Base-by-base conservation (phyloP, 495 filamentous ascomycete species). In the Penicillium bovifimosum region DNA sequence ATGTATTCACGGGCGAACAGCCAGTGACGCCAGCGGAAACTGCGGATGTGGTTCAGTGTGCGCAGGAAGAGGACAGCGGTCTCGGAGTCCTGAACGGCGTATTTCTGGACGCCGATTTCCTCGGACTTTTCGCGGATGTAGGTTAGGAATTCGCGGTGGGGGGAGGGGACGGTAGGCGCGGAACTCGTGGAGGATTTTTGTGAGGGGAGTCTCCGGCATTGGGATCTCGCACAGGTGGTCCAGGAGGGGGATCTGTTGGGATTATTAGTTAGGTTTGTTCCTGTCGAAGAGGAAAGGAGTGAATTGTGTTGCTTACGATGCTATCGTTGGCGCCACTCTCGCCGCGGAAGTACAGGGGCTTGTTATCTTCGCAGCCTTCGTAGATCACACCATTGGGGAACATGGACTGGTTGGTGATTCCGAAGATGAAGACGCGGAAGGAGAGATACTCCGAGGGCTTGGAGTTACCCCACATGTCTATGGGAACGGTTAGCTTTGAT, bases 1-100 rank as follows among this genome's bases (percentile, higher is more conserved):
- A 96, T 95, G 57, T 96, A 96, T 76, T 96, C 91, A 17, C 89
- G 75, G n/a, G 90, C 90, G 59, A 96, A 95, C 54, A 90, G 83
- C 91, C 91, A 96, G 61, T 95, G 91, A 3, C 91, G 77, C 91
- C 91, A 96, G 52, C 91, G 74, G 72, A 95, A 96, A 60, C 91
- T 88, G 45, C 91, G 83, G 9, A 96, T 87, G 65, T 95, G 86
- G 65, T 96, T 83, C 17, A 95, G 67, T 0, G 82, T 76, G 57
- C 78, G 74, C 5, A 96, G 75, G 69, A 91, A 93, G 2, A 90
- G 74, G 6, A 84, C 69, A 2, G 71, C 74, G 7, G 70, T 75
- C 45, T 70, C 69, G 40, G 67, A 72, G 46, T 76, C 76, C 54
- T 73, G 61, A 33, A 89, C 68, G 2, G 84, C 82, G 62, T 80